phyloP scores from a whole-genome alignment of 345 rosid species.

The Cardamine occulta region DNA sequence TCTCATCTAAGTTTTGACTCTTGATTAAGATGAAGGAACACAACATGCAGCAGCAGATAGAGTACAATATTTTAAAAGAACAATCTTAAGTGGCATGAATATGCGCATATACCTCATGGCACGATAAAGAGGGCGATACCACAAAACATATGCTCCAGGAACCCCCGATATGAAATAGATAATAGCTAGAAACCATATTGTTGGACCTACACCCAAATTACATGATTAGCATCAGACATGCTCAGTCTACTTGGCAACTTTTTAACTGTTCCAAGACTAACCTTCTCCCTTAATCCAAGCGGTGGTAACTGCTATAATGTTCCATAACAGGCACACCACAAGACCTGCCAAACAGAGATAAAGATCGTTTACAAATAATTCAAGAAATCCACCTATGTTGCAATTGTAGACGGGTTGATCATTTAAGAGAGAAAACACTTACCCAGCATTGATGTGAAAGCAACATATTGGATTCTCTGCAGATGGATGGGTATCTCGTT shows the following conservation, averaged over 20 bases:
- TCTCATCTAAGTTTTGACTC: background rate
- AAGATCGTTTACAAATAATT: conserved; percentile 4
- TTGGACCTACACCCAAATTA: conserved; percentile 58
- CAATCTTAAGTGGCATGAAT: conserved; percentile 17
- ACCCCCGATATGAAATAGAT: conserved; percentile 87
- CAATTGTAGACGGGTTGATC: conserved; percentile 9
- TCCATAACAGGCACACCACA: conserved; percentile 78
- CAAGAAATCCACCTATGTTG: conserved; percentile 22
- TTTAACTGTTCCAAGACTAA: conserved; percentile 36
- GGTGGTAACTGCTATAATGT: conserved; percentile 77
- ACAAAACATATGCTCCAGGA: conserved; percentile 85
- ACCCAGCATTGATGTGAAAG: conserved; percentile 92
- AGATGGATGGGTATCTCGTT: conserved; percentile 96
- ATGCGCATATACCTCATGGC: conserved; percentile 74
- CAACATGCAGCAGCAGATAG: conserved; percentile 13
- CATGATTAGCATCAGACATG: conserved; percentile 13
- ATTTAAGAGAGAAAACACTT: conserved; percentile 17
- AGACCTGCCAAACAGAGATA: conserved; percentile 61
- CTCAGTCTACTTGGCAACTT: conserved; percentile 21
- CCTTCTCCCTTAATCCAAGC: conserved; percentile 98
- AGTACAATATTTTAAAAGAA: background rate
- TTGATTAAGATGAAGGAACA: conserved; percentile 17
- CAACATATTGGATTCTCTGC: conserved; percentile 83
- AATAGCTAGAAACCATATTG: conserved; percentile 94
- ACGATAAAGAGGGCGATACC: conserved; percentile 96